These are phyloP conservation scores for Flagelloscypha sp. DNA, from an alignment of 768 basidiomycete genomes.

Conservation along the genomic window DNA sequence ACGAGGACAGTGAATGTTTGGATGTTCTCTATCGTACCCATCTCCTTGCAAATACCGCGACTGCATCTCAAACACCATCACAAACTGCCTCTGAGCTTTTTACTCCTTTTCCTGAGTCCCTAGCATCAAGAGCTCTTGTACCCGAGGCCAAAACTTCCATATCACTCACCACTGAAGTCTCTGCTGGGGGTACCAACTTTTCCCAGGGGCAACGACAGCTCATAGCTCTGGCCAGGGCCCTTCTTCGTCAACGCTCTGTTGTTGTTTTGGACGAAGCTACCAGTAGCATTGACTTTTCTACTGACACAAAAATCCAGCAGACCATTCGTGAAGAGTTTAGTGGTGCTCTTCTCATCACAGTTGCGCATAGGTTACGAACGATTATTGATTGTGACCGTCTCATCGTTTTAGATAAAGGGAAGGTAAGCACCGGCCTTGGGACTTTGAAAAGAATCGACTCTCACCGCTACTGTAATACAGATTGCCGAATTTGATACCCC, in stretches of 20 bases:
- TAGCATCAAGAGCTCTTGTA: conserved; percentile 22
- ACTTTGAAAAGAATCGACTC: no score
- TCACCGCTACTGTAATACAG: no score
- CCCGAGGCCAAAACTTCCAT: conserved; percentile 29
- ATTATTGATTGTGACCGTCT: conserved; percentile 65
- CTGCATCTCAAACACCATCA: conserved; percentile 33
- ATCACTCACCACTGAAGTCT: conserved; percentile 45
- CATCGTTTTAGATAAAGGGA: no score
- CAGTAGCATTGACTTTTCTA: conserved; percentile 37
- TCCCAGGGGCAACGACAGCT: conserved; percentile 73
- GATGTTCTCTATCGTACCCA: conserved; percentile 54
- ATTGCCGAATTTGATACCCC: conserved; percentile 69
- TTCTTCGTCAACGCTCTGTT: conserved; percentile 49
- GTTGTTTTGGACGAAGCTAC: conserved; percentile 58
- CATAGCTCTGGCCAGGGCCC: conserved; percentile 55
- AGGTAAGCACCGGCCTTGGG: neutral
- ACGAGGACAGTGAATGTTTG: conserved; percentile 45
- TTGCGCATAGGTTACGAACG: conserved; percentile 65
- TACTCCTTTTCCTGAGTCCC: no score
- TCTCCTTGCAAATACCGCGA: conserved; percentile 33
- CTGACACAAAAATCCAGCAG: conserved; percentile 62
- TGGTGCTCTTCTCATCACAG: conserved; percentile 50
- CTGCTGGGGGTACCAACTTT: conserved; percentile 61
- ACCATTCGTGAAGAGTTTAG: conserved; percentile 60
- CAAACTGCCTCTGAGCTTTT: conserved; percentile 14